These are phyloP conservation scores for Eucalyptus decipiens DNA, from an alignment of 345 rosid species.

Conservation along the genomic window DNA sequence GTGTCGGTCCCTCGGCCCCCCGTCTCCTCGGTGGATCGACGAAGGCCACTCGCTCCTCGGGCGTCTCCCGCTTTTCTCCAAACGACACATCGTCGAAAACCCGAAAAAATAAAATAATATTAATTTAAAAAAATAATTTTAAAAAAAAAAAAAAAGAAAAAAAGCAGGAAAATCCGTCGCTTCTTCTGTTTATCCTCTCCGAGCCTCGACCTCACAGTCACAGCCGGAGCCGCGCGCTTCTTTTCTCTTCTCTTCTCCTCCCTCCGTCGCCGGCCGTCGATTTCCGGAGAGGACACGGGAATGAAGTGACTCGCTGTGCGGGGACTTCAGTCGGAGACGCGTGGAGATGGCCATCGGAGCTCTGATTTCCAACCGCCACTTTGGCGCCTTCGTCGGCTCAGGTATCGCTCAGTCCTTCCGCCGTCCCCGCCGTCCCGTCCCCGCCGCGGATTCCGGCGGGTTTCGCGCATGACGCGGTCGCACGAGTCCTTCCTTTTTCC, in stretches of 20 bases:
- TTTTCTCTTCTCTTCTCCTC: not conserved
- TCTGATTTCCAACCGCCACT: slow-evolving; percentile 59
- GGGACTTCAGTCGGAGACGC: not conserved
- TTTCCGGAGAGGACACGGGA: not conserved
- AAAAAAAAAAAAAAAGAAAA: not conserved
- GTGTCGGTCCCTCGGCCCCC: slow-evolving; percentile 46
- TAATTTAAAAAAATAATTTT: no score
- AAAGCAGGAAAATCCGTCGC: not conserved
- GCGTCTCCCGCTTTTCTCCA: slow-evolving; percentile 39
- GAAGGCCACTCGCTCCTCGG: slow-evolving; percentile 16
- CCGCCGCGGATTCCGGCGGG: not conserved
- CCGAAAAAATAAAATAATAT: not conserved
- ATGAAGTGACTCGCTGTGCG: not conserved
- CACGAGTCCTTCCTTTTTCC: not conserved
- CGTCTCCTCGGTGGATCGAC: slow-evolving; percentile 9
- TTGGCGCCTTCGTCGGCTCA: slow-evolving; percentile 43
- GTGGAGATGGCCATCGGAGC: slow-evolving; percentile 63
- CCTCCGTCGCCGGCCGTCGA: not conserved
- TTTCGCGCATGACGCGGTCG: not conserved
- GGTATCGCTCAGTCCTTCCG: slow-evolving; percentile 15
- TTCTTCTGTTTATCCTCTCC: not conserved
- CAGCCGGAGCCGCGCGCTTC: not conserved
- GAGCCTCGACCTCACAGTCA: not conserved
- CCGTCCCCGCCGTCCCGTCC: not conserved
- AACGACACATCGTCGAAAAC: not conserved